These are phyloP conservation scores for Ophiosphaerella herpotricha DNA, from an alignment of 2,329 filamentous ascomycete species.

Conservation along the genomic window DNA sequence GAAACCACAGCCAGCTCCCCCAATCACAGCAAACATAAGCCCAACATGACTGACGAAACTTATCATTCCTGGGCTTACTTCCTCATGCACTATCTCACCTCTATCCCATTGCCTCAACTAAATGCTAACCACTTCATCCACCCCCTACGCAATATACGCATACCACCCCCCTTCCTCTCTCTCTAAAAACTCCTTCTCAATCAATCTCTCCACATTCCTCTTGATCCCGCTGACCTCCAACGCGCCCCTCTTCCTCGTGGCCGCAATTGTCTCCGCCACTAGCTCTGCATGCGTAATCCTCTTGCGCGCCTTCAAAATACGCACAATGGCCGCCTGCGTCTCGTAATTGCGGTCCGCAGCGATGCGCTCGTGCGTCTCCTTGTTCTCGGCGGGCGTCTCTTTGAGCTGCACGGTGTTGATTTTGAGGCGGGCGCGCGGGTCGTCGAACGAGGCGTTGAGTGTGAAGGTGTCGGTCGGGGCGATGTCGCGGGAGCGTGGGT, in stretches of 20 bases:
- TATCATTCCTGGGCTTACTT: too few relatives aligned
- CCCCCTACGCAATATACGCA: slow-evolving; percentile 50
- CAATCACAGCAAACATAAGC: too few relatives aligned
- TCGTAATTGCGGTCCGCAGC: slow-evolving; percentile 91
- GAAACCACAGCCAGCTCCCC: too few relatives aligned
- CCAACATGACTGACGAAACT: too few relatives aligned
- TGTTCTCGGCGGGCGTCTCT: slow-evolving; percentile 94
- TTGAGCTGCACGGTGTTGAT: slow-evolving; percentile 99
- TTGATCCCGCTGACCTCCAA: slow-evolving; percentile 89
- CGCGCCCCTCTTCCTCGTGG: slow-evolving; percentile 84
- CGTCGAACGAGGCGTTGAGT: slow-evolving; percentile 75
- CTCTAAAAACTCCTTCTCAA: slow-evolving; percentile 48
- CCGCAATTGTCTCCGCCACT: slow-evolving; percentile 87
- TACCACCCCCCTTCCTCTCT: slow-evolving; percentile 49
- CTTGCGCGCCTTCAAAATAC: slow-evolving; percentile 96
- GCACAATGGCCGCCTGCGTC: slow-evolving; percentile 93
- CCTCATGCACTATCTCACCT: too few relatives aligned
- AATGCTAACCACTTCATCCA: not conserved
- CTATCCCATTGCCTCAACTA: not conserved
- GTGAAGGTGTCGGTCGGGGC: slow-evolving; percentile 78
- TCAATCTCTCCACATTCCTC: slow-evolving; percentile 90
- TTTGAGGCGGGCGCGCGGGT: slow-evolving; percentile 88
- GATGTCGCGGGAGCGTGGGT: slow-evolving; percentile 83
- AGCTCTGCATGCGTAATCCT: slow-evolving; percentile 83
- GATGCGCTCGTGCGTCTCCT: slow-evolving; percentile 88